Base-by-base conservation (phyloP, 2,329 filamentous ascomycete genomes). In the Phaeoacremonium minimum region DNA sequence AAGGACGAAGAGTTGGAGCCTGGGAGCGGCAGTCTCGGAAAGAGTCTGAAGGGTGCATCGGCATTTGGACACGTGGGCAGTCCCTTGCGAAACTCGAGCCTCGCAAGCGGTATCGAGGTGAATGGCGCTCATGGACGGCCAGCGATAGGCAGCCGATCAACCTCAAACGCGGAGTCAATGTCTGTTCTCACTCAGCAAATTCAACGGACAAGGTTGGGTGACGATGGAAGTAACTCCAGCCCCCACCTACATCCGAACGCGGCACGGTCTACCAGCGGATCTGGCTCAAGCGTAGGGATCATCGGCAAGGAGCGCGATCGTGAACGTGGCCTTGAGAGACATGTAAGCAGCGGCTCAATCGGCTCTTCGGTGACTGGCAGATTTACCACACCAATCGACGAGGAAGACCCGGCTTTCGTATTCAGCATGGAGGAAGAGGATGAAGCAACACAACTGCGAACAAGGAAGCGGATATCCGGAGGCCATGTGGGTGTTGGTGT, bases 11-110 rank as follows among this genome's bases (percentile, higher is more conserved):
- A 71, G 33, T 58, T 56, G 15, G 49, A 61, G 50, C 53, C 46
- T 51, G 58, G 38, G 55, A 57, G 5, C 7, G 49, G 50, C 28
- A 50, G 47, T 33, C 41, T 44, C 30, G 36, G 48, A 46, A 49
- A 56, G 52, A 31, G 50, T 57, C 8, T 66, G 43, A 67, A 66
- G 46, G 60, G 59, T 7, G 57, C 63, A 4, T 80, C 77, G n/a
- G 74, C 67, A 4, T 83, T 83, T 51, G 79, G 79, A 7, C 79
- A 83, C 46, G 79, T 83, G 22, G 79, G 79, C 15, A 82, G 77
- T 44, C 79, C 79, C 13, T 62, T 83, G 39, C 73, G 79, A 14
- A 82, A 80, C 53, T 82, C 78, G 7, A 72, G 74, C 30, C 64
- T 83, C 7, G 75, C 75, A 26, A 67, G 72, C 30, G 73, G 72